Evolutionary conservation across 371 early-diverging fungal species (phyloP), one percentile per base, ranked within the genome.

Genomic region (Rhizopus arrhizus): DNA sequence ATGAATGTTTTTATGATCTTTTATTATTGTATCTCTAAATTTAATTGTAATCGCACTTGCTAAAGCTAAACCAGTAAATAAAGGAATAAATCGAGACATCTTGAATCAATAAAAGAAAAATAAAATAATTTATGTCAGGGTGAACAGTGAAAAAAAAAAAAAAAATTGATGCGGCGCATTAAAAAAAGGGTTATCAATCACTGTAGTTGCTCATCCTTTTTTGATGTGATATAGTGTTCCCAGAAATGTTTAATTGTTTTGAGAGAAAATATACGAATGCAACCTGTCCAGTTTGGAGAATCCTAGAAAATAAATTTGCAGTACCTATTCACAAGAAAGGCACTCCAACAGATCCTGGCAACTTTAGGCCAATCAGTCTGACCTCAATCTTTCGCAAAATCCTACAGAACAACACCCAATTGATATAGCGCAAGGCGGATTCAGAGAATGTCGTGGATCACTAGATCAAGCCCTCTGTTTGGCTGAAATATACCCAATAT

Each of bases 371-470:
- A 1, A 67, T 67, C 9, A 63, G 61, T 43, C 45, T 52, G 16
- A 67, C 52, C 1, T 65, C 51, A 2, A 47, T 10, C 36, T 9
- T 42, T 62, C 36, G 62, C 58, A 62, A 40, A 52, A 1, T 59
- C 46, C 22, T 55, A 64, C 43, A 55, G 31, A 22, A 0, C 31
- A 64, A 3, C 57, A 58, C 10, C 34, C 54, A 3, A 5, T 60
- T 0, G 66, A 65, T 28, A 38, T 67, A 11, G 71, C 66, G 5
- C 67, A 74, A 62, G 75, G 70, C n/a, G 71, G 75, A 1, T 74
- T 74, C 41, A 64, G 69, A 0, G 38, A 40, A 7, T 22, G 11
- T 10, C 53, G 61, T 5, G 46, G 64, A 15, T 42, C 64, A 4
- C 53, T 70, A 3, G 61, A 53, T 28, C 65, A 66, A 56, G 62